Base-by-base conservation (phyloP, 2,329 filamentous ascomycete species). In the Allantophomopsis lycopodina region DNA sequence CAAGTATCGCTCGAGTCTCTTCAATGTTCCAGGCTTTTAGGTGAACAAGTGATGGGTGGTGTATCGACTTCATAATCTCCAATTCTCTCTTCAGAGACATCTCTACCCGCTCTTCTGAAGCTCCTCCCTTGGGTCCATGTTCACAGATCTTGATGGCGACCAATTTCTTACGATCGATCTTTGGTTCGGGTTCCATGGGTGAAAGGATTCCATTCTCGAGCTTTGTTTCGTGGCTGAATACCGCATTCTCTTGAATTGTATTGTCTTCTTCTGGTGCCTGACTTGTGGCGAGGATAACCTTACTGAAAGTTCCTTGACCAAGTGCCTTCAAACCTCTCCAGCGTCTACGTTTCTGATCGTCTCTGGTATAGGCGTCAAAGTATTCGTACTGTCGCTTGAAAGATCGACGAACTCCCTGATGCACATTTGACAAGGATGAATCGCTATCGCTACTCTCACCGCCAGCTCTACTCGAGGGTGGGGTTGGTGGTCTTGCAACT, bases 81-180 rank as follows among this genome's bases (percentile, higher is more conserved):
- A 98, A 73, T 64, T 98, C 91, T 44, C 91, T 78, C 62, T 94
- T 94, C 46, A 98, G 64, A 41, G 87, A 93, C 61, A 91, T 85
- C 60, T 95, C 89, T 45, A 96, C 79, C 32, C 91, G 78, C 50
- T 94, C 84, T 56, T 94, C 87, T 37, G 91, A 91, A 4, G 88
- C 89, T 35, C 89, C 89, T 39, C 91, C 91, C 17, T 85, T 85
- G 1, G 91, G 89, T 3, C 89, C 91, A 60, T 94, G 87, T 58
- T 95, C 86, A 55, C 93, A 89, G 35, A 98, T 78, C 60, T 98
- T 98, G 55, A 98, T 78, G 2, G 91, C 91, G 3, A 96, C 91
- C 12, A 98, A 66, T 39, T 83, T 84, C 53, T 80, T 83, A n/a
- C 79, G 76, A 46, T 83, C 67, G 36, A 76, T 61, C 55, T 55